Conservation (phyloP, 148 eudicot species). For the Rhododendron simsii region DNA sequence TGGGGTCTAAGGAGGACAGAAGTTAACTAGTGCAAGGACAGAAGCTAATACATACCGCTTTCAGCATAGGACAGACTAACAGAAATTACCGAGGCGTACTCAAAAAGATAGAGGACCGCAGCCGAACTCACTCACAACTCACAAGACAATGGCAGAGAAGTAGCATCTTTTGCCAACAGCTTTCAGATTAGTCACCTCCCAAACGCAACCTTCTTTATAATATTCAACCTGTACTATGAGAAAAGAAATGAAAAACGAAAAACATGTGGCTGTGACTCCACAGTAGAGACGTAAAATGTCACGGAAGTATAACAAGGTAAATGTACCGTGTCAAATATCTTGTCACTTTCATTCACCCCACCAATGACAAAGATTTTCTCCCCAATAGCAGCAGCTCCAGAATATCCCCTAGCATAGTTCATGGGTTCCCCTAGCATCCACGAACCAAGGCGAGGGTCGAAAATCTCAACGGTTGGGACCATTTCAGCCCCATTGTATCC, state of each 20-base stretch:
- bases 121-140: slow-evolving; percentile 1
- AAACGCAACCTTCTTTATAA: slow-evolving; percentile 55
- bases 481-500: slow-evolving; percentile 54
- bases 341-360: slow-evolving; percentile 27
- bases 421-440: slow-evolving; percentile 61
- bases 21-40: background rate
- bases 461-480: slow-evolving; percentile 55
- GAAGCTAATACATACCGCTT: background rate
- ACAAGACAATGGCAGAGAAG: slow-evolving; percentile 48
- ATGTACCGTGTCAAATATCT: slow-evolving; percentile 39
- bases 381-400: slow-evolving; percentile 40
- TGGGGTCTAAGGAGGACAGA: background rate
- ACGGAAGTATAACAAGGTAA: background rate
- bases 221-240: slow-evolving; percentile 47
- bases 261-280: background rate
- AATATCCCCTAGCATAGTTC: slow-evolving; percentile 45
- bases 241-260: background rate
- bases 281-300: background rate
- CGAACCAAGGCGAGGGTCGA: slow-evolving; percentile 55
- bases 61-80: background rate
- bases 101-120: background rate
- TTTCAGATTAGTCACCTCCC: slow-evolving; percentile 42
- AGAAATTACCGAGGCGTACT: background rate
- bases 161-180: slow-evolving; percentile 57
- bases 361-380: slow-evolving; percentile 50